Percentiles rank a stretch among this genome's conserved stretches.
phyloP scores from a whole-genome alignment of 2,329 filamentous ascomycete species.

The Cercospora sp. region DNA sequence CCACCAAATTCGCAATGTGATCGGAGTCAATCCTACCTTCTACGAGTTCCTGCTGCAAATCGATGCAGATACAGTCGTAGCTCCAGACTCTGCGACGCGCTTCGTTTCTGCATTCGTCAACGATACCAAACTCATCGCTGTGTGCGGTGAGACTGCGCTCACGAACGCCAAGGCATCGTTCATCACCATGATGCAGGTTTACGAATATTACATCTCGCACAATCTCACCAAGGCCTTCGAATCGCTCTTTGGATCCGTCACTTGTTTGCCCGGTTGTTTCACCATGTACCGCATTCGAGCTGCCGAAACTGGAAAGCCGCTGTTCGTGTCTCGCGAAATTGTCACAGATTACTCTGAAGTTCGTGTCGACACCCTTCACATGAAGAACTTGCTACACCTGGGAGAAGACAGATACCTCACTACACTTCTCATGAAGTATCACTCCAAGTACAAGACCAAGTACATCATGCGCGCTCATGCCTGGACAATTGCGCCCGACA shows the following conservation, averaged over 20 bases:
- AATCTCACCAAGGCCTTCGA: constrained; percentile 97
- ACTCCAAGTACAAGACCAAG: constrained; percentile 96
- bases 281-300: constrained; percentile 98
- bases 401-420: constrained; percentile 98
- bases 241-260: constrained; percentile 94
- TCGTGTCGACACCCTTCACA: constrained; percentile 95
- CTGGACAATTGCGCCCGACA: constrained; percentile 96
- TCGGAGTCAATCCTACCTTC: constrained; percentile 96
- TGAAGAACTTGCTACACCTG: constrained; percentile 96
- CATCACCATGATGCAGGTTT: constrained; percentile 98
- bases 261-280: constrained; percentile 97
- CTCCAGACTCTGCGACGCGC: constrained; percentile 82
- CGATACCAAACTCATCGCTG: constrained; percentile 88
- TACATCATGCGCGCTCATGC: constrained; percentile 90
- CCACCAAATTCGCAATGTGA: constrained; percentile 97
- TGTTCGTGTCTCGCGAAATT: constrained; percentile 92
- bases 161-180: constrained; percentile 92
- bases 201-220: constrained; percentile 99
- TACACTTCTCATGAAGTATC: constrained; percentile 87
- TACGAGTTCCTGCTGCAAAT: constrained; percentile 97
- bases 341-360: constrained; percentile 87
- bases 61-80: constrained; percentile 94
- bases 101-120: constrained; percentile 89
- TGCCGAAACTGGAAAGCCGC: constrained; percentile 88
- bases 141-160: constrained; percentile 91